A percentile compares a stretch with the other conserved stretches of the same genome.
Conservation (phyloP, 257 asterid species). For the Nicotiana benthamiana region DNA sequence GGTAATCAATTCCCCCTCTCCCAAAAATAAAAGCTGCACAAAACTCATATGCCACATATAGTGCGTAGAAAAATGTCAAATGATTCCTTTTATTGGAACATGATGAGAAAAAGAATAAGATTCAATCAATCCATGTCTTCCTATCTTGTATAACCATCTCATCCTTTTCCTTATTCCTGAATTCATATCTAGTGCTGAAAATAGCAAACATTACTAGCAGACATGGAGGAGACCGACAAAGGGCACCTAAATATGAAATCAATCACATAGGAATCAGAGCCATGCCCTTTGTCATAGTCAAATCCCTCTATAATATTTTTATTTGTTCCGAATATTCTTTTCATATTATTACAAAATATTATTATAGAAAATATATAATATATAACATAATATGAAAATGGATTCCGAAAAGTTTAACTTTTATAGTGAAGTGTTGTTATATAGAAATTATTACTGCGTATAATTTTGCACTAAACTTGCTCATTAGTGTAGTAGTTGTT, state of each 20-base stretch:
- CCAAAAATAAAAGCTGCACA: not conserved
- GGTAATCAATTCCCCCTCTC: not conserved
- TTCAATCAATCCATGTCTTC: not conserved
- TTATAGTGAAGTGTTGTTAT: too few species aligned
- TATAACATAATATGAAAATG: too few species aligned
- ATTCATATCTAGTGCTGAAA: not conserved
- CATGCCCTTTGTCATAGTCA: constrained; percentile 31
- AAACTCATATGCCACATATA: not conserved
- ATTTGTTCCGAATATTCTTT: too few species aligned
- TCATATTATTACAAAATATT: too few species aligned
- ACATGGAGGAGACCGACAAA: not conserved
- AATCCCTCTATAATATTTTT: too few species aligned
- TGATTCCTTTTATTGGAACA: not conserved
- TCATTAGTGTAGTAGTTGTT: not conserved
- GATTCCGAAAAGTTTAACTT: too few species aligned
- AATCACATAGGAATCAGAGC: constrained; percentile 22
- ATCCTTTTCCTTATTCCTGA: not conserved
- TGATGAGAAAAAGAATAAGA: not conserved
- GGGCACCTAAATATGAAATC: not conserved
- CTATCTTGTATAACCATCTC: not conserved
- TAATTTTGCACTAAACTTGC: too few species aligned
- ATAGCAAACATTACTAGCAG: not conserved
- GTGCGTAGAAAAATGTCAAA: not conserved
- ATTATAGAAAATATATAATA: too few species aligned
- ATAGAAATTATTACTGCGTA: too few species aligned